Conservation (phyloP, 202 grass and related monocot species). For the Zoysia matrella region DNA sequence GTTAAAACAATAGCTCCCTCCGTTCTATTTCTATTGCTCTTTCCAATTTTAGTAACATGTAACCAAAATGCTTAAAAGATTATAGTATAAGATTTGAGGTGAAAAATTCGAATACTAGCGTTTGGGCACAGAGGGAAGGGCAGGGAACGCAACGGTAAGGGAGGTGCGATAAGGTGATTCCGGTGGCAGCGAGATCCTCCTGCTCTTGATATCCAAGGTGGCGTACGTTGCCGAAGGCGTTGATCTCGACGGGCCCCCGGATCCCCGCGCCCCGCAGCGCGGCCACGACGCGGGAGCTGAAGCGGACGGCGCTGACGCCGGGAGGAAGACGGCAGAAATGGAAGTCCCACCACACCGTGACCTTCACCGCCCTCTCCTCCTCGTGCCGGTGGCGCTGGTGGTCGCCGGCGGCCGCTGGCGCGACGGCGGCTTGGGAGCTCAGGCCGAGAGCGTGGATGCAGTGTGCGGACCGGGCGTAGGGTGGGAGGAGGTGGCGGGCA, state of each 20-base stretch:
- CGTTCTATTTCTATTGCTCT: not conserved
- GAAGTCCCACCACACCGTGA: slow-evolving; percentile 77
- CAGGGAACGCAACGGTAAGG: slow-evolving; percentile 41
- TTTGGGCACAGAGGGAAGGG: not conserved
- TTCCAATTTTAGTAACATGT: not conserved
- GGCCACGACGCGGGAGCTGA: slow-evolving; percentile 47
- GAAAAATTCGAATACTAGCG: not conserved
- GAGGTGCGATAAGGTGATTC: slow-evolving; percentile 59
- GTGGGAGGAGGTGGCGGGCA: not conserved
- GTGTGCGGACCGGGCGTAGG: not conserved
- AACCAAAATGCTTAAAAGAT: not conserved
- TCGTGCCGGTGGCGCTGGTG: slow-evolving; percentile 12
- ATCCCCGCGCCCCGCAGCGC: slow-evolving; percentile 61
- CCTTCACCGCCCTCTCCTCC: slow-evolving; percentile 58
- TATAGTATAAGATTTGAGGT: not conserved
- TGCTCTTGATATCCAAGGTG: slow-evolving; percentile 23
- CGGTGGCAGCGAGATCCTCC: slow-evolving; percentile 56
- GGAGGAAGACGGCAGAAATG: slow-evolving; percentile 55
- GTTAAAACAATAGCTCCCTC: no score
- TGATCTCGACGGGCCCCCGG: slow-evolving; percentile 59
- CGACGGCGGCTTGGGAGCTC: not conserved
- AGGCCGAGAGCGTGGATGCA: not conserved
- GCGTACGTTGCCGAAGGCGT: slow-evolving; percentile 61
- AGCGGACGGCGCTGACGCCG: slow-evolving; percentile 30
- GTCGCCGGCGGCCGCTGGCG: not conserved